phyloP scores from a whole-genome alignment of 1,284 basidiomycete genomes.

The Ceratobasidium sp. region DNA sequence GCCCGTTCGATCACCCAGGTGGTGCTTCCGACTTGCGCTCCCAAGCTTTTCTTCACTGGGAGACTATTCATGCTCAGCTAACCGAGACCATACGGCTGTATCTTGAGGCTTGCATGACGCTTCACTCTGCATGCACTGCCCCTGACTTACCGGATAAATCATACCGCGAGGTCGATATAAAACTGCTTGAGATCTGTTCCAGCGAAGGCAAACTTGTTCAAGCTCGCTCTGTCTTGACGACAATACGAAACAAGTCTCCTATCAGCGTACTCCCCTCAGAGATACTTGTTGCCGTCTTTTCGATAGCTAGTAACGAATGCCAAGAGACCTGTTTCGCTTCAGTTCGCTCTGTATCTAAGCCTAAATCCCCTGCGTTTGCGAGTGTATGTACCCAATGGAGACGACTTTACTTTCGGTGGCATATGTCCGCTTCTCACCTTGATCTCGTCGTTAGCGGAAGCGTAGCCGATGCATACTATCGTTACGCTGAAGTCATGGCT shows the following conservation, averaged over 20 bases:
- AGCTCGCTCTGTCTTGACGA: not conserved
- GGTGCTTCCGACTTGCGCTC: no score
- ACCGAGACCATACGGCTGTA: no score
- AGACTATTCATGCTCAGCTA: no score
- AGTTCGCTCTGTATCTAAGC: not conserved
- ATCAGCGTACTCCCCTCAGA: constrained; percentile 2
- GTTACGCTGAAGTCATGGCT: not conserved
- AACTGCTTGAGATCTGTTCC: not conserved
- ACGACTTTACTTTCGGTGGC: constrained; percentile 5
- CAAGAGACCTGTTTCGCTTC: not conserved
- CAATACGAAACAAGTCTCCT: not conserved
- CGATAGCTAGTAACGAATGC: not conserved
- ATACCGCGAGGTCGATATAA: not conserved
- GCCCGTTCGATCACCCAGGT: no score
- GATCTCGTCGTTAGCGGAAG: constrained; percentile 2
- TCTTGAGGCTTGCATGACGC: no score
- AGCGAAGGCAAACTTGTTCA: not conserved
- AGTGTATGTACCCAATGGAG: not conserved
- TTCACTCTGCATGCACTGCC: no score
- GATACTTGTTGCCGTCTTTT: not conserved
- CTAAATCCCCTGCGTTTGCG: not conserved
- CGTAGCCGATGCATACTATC: not conserved
- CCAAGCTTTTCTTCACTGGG: no score
- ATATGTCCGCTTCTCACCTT: not conserved
- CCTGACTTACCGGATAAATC: not conserved